A percentile compares a stretch with the other conserved stretches of the same genome.
Conservation (phyloP, 495 filamentous ascomycete species). For the Lasiosphaeria miniovina region DNA sequence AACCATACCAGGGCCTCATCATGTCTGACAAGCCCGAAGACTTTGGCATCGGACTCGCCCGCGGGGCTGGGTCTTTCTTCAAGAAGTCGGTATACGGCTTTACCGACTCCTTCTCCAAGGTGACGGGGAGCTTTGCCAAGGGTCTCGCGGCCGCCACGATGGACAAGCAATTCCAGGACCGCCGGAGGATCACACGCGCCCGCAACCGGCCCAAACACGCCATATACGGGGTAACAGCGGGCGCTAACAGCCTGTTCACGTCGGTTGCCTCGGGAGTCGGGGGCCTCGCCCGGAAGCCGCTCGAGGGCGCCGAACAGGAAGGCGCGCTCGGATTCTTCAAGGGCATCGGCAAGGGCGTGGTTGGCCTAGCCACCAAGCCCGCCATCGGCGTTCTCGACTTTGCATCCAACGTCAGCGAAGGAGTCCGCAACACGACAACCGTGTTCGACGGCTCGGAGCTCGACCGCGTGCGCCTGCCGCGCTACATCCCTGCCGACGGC, state of each 20-base stretch:
- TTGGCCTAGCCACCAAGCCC: constrained; percentile 91
- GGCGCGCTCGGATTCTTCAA: constrained; percentile 93
- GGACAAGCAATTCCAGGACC: constrained; percentile 97
- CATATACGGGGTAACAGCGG: constrained; percentile 90
- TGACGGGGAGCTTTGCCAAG: constrained; percentile 95
- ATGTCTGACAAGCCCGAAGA: constrained; percentile 95
- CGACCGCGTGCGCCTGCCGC: constrained; percentile 85
- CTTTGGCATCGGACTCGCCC: constrained; percentile 89
- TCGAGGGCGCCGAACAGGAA: constrained; percentile 95
- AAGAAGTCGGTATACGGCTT: constrained; percentile 98
- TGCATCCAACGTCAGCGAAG: constrained; percentile 92
- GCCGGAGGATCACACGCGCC: constrained; percentile 87
- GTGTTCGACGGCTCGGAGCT: constrained; percentile 94
- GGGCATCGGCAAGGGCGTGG: constrained; percentile 90
- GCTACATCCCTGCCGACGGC: constrained; percentile 87
- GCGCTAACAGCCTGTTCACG: constrained; percentile 89
- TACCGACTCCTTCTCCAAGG: constrained; percentile 91
- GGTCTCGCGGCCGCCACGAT: constrained; percentile 89
- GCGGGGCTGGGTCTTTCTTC: constrained; percentile 93
- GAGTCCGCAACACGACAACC: constrained; percentile 96
- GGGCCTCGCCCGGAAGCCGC: constrained; percentile 85
- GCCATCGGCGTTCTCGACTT: constrained; percentile 96
- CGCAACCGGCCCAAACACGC: constrained; percentile 96
- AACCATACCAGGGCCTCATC: constrained; percentile 95
- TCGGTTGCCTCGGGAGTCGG: constrained; percentile 92